Evolutionary conservation across 2,329 filamentous ascomycete species (phyloP).

Genomic region (Botryotinia convoluta): DNA sequence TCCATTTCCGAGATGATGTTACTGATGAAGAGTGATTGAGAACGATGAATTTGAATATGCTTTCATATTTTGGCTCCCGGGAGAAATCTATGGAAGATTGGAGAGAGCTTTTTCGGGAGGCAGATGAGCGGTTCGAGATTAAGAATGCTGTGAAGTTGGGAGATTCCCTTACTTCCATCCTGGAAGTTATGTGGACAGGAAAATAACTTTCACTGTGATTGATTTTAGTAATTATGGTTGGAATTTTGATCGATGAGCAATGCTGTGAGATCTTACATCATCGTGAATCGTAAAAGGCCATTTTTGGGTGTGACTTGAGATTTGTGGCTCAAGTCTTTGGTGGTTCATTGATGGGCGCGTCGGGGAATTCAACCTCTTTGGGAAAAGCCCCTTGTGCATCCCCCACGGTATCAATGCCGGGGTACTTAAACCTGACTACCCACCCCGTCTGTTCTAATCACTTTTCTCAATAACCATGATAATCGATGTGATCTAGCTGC

Average conservation of each 20-base stretch:
- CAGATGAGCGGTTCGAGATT: slow-evolving; percentile 10
- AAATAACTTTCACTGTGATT: neutral
- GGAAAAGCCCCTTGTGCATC: too few relatives aligned
- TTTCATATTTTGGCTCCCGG: slow-evolving; percentile 11
- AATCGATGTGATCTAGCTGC: too few relatives aligned
- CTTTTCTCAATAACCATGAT: too few relatives aligned
- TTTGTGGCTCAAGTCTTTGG: neutral
- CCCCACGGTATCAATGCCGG: neutral
- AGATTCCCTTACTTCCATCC: neutral
- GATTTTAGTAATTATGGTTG: neutral
- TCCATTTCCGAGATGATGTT: neutral
- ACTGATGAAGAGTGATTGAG: neutral
- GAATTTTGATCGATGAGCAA: neutral
- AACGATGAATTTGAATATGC: slow-evolving; percentile 13
- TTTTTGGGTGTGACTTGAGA: neutral
- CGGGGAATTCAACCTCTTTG: too few relatives aligned
- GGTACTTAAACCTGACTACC: neutral
- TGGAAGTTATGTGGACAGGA: neutral
- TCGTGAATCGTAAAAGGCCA: neutral
- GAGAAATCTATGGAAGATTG: slow-evolving; percentile 15
- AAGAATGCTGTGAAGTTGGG: neutral
- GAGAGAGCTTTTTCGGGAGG: neutral
- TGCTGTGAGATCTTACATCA: neutral
- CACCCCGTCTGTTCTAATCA: neutral
- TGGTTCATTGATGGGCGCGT: neutral